A percentile compares a stretch with the other conserved stretches of the same genome.
phyloP scores from a whole-genome alignment of 2,329 filamentous ascomycete species.

The Pestalotiopsis fici region DNA sequence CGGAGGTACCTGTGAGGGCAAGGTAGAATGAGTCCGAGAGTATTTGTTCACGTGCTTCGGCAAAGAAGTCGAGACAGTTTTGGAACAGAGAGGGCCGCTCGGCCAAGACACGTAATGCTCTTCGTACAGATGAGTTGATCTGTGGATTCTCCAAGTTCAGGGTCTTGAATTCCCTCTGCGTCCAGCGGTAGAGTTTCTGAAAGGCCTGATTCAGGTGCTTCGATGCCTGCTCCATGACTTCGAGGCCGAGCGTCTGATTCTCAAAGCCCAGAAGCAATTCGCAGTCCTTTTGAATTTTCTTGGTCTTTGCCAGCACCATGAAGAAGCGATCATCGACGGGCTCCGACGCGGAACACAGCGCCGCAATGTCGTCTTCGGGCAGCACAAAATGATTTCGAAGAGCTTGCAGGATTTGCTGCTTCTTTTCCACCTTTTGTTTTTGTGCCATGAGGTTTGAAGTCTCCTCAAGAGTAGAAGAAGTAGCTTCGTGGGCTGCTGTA shows the following conservation, averaged over 20 bases:
- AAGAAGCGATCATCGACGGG: constrained; percentile 89
- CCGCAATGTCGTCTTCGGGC: constrained; percentile 76
- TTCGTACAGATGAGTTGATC: constrained; percentile 81
- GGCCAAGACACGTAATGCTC: constrained; percentile 82
- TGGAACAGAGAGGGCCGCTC: constrained; percentile 90
- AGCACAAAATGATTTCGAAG: constrained; percentile 85
- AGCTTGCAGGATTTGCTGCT: constrained; percentile 74
- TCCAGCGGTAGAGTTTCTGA: constrained; percentile 95
- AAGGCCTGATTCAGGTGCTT: constrained; percentile 86
- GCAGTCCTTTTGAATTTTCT: constrained; percentile 85
- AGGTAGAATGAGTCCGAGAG: constrained; percentile 87
- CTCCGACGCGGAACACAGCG: constrained; percentile 75
- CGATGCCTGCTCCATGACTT: constrained; percentile 89
- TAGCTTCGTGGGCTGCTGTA: constrained; percentile 72
- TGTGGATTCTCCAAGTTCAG: constrained; percentile 93
- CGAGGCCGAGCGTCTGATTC: constrained; percentile 82
- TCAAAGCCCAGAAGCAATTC: constrained; percentile 88
- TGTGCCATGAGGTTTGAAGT: constrained; percentile 73
- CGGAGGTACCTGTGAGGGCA: constrained; percentile 74
- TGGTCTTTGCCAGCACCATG: constrained; percentile 72
- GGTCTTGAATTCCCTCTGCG: constrained; percentile 89
- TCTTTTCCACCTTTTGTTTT: constrained; percentile 73
- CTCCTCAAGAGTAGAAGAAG: constrained; percentile 74
- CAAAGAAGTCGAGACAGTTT: constrained; percentile 89
- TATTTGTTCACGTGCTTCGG: constrained; percentile 83